phyloP scores from a whole-genome alignment of 192 early-diverging fungal genomes.

The Backusella mclennaniae region DNA sequence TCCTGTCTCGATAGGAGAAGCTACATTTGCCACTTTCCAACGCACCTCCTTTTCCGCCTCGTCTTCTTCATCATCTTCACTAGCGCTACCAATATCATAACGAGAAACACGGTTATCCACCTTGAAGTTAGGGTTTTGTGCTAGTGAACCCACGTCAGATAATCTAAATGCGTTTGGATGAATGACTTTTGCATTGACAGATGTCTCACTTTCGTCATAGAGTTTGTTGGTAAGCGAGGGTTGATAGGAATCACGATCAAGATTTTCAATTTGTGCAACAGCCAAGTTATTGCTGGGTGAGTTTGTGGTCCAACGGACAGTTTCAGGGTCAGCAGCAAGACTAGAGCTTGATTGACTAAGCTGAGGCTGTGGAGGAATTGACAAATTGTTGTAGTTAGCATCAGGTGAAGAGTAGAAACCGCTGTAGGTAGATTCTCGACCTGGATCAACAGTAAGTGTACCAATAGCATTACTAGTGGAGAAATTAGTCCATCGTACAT shows the following conservation, averaged over 20 bases:
- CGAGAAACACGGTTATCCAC: neutral
- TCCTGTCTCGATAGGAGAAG: slow-evolving; percentile 14
- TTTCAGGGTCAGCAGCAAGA: slow-evolving; percentile 18
- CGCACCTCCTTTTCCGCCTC: neutral
- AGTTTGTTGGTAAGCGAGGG: neutral
- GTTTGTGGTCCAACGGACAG: slow-evolving; percentile 8
- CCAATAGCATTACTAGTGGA: neutral
- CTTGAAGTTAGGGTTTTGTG: neutral
- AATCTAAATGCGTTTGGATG: slow-evolving; percentile 9
- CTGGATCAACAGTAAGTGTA: neutral
- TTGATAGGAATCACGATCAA: neutral
- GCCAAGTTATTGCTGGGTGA: neutral
- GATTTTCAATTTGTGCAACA: neutral
- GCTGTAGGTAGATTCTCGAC: neutral
- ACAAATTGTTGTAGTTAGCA: neutral
- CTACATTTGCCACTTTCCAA: slow-evolving; percentile 15
- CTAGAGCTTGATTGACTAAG: neutral
- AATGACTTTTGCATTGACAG: slow-evolving; percentile 10
- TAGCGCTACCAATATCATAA: neutral
- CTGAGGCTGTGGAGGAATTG: neutral
- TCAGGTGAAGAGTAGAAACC: neutral
- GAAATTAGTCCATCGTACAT: slow-evolving; percentile 10
- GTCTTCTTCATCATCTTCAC: neutral
- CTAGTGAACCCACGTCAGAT: neutral
- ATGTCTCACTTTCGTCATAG: neutral